phyloP scores from a whole-genome alignment of 2,329 filamentous ascomycete species.

The Aspergillus vadensis region DNA sequence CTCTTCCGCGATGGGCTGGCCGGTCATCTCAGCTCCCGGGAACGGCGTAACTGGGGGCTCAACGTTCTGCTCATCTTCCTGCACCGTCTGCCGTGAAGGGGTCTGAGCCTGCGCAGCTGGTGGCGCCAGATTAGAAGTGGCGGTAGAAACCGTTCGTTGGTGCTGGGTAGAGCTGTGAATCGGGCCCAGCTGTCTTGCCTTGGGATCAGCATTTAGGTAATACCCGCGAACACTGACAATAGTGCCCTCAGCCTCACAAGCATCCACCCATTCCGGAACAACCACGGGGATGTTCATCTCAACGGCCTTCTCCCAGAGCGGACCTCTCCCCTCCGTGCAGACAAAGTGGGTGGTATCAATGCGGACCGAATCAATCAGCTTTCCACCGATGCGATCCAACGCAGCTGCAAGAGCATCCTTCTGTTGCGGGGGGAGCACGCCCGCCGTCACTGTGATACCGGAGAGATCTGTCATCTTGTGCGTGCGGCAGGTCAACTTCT shows the following conservation, averaged over 20 bases:
- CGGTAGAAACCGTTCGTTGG: slow-evolving; percentile 37
- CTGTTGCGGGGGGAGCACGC: slow-evolving; percentile 73
- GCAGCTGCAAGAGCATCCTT: slow-evolving; percentile 74
- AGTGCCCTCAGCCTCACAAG: slow-evolving; percentile 89
- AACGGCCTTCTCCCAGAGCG: slow-evolving; percentile 92
- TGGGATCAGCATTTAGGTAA: slow-evolving; percentile 84
- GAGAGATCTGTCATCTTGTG: slow-evolving; percentile 99
- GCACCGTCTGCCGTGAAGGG: slow-evolving; percentile 13
- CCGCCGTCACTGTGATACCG: slow-evolving; percentile 91
- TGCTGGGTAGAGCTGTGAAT: slow-evolving; percentile 37
- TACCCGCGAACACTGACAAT: slow-evolving; percentile 95
- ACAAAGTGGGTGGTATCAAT: slow-evolving; percentile 99
- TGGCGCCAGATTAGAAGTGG: slow-evolving; percentile 30
- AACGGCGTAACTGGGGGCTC: slow-evolving; percentile 37
- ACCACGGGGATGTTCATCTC: slow-evolving; percentile 99
- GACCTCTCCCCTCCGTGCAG: slow-evolving; percentile 86
- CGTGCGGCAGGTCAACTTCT: slow-evolving; percentile 81
- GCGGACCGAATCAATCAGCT: slow-evolving; percentile 82
- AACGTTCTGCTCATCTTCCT: slow-evolving; percentile 25
- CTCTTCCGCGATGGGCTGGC: slow-evolving; percentile 30
- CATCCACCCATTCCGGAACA: slow-evolving; percentile 93
- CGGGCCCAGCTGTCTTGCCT: slow-evolving; percentile 55
- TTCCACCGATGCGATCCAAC: slow-evolving; percentile 86
- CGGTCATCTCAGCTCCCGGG: slow-evolving; percentile 33
- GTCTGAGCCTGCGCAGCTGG: slow-evolving; percentile 9